phyloP scores from a whole-genome alignment of 2,329 filamentous ascomycete genomes.

The Calonectria fujianensis region DNA sequence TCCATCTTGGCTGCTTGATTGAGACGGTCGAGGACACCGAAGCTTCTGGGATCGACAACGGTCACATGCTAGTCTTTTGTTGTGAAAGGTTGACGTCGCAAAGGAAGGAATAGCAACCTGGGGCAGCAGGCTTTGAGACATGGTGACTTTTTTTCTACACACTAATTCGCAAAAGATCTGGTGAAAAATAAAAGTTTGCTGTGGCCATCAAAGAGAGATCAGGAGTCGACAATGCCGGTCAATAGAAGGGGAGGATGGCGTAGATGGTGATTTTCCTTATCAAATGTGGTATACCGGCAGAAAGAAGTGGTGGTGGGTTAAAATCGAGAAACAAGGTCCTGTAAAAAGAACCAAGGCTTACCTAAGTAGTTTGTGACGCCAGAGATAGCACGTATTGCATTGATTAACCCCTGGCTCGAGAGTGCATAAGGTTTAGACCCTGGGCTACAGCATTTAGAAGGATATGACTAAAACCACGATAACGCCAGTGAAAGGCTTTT shows the following conservation, averaged over 20 bases:
- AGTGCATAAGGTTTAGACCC: neutral
- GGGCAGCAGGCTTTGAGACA: neutral
- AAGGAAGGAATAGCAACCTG: neutral
- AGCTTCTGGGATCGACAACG: constrained; percentile 10
- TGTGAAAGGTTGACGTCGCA: neutral
- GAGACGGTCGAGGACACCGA: neutral
- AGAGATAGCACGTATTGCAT: neutral
- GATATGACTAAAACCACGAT: neutral
- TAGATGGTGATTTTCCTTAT: neutral
- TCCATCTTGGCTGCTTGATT: neutral
- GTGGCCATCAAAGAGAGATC: too few species aligned
- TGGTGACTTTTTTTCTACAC: neutral
- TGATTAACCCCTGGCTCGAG: neutral
- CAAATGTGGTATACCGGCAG: neutral
- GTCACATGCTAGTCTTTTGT: constrained; percentile 5
- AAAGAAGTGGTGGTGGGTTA: neutral
- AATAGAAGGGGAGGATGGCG: too few species aligned
- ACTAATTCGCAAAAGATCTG: too few species aligned
- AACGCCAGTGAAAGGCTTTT: neutral
- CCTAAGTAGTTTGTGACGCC: neutral
- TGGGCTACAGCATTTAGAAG: neutral
- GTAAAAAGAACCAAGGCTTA: neutral
- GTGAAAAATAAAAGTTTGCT: neutral
- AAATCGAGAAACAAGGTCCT: neutral
- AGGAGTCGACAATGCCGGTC: too few species aligned